Evolutionary conservation across 2,329 filamentous ascomycete species (phyloP), one percentile per base, ranked within the genome.

Genomic region (Venturiaceae sp.): DNA sequence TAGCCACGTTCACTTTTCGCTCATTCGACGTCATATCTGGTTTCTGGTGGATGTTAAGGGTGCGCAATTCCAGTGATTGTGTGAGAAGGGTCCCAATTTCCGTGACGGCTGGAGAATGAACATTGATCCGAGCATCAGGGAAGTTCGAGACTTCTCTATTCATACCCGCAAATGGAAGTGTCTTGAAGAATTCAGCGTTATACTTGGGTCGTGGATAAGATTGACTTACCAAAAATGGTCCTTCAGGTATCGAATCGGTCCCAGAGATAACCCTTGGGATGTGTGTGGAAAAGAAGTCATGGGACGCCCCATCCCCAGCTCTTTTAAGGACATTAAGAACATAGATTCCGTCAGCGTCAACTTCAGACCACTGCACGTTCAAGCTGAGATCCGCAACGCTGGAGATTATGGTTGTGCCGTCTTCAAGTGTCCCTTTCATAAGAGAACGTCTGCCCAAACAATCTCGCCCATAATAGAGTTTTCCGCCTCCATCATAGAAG

Each of bases 391-490:
- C 84, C 9, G 85, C 81, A 58, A 92, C 74, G 69, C 91, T 96
- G 61, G 85, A 88, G 30, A 96, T 73, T 9, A 79, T 77, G 39
- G 94, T 68, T 39, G 70, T 68, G 5, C 74, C 74, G 32, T 55
- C 33, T 28, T 32, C 19, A 16, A 30, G 14, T n/a, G 74, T 70
- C n/a, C 71, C 66, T 58, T 75, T 44, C 65, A 74, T 46, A 36
- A 99, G 75, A 14, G 94, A 97, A 53, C 94, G 83, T 59, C 94
- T 82, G 8, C 94, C 94, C 3, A 99, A 79, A 60, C 88, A 87
- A 70, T 99, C 94, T 63, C 94, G 83, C 6, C 88, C 91, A 70
- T 88, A 96, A 71, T 86, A 95, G 14, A 97, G 63, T 44, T 80
- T 80, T 9, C 75, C 76, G 57, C 80, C 75, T 16, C 77, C 79